These are phyloP conservation scores for Fusarium annulatum DNA, from an alignment of 2,329 filamentous ascomycete genomes.

Conservation along the genomic window DNA sequence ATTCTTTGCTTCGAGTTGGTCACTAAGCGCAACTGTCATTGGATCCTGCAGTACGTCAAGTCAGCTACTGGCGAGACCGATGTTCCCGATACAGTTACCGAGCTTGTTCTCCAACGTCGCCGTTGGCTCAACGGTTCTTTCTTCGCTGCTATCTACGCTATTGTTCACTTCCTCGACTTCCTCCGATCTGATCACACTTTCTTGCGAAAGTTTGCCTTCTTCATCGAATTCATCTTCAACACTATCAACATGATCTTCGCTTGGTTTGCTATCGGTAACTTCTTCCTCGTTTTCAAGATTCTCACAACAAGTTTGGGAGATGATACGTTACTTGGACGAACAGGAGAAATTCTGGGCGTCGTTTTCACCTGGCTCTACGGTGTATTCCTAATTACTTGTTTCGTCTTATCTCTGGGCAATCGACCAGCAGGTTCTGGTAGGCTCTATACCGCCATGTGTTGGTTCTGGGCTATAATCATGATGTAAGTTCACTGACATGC, in stretches of 20 bases:
- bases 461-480: conserved; percentile 98
- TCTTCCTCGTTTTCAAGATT: conserved; percentile 99
- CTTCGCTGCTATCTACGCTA: conserved; percentile 95
- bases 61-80: conserved; percentile 97
- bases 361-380: conserved; percentile 98
- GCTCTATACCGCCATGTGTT: conserved; percentile 97
- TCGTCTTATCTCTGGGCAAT: conserved; percentile 94
- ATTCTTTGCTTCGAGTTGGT: conserved; percentile 99
- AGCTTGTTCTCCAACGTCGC: conserved; percentile 94
- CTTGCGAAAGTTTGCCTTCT: conserved; percentile 87
- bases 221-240: conserved; percentile 94
- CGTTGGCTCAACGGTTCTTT: conserved; percentile 98
- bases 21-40: conserved; percentile 95
- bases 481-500: conserved; percentile 63
- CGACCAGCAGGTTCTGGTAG: conserved; percentile 92
- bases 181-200: conserved; percentile 92
- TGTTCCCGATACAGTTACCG: conserved; percentile 92
- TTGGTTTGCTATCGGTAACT: conserved; percentile 98
- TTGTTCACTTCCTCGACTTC: conserved; percentile 95
- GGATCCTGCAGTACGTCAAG: conserved; percentile 98
- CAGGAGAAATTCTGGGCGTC: conserved; percentile 83
- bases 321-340: conserved; percentile 74
- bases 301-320: conserved; percentile 86
- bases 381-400: conserved; percentile 90
- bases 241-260: conserved; percentile 97